Base-by-base conservation (phyloP, 2,329 filamentous ascomycete species). In the Diaporthe citri region DNA sequence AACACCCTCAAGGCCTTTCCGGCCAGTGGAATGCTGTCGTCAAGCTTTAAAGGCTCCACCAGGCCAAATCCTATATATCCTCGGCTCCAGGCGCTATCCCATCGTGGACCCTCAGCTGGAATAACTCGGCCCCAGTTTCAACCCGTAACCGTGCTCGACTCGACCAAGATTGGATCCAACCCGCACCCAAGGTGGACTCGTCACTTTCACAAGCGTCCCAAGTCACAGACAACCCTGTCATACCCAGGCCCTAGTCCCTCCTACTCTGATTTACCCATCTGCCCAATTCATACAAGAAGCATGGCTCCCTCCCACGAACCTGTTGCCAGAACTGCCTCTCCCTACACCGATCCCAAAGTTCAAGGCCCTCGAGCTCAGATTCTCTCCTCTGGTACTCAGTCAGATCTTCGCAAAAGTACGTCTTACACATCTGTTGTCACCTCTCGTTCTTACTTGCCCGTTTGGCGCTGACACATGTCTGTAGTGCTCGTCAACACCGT, bases 401-500 rank as follows among this genome's bases (percentile, higher is more conserved):
- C 77, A 70, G 62, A 77, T 67, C 39, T 77, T 48, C 72, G 73
- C 79, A 82, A 81, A 77, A 83, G 81, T 83, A 79, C 80, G 80
- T 80, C n/a, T 80, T 78, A 74, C 78, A 78, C 74, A 76, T 79
- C 39, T 25, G 31, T 41, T 48, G 12, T 48, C 28, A 13, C 31
- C 36, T 59, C 39, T 59, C 10, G 10, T 31, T n/a, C 15, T 60
- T 28, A 59, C 62, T 74, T 71, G 74, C 79, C 73, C n/a, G 76
- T n/a, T 15, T 41, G 34, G n/a, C 20, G 46, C 75, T 73, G 66
- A 73, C 66, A 46, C 70, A 52, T 41, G 41, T 13, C 72, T 60
- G 28, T 78, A 90, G 88, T 91, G 89, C 85, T 89, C 84, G 80
- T 84, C 82, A 88, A 85, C 81, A 89, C 87, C 83, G 90, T 98